Evolutionary conservation across 805 yeast species (phyloP).

Genomic region (Lachancea waltii): DNA sequence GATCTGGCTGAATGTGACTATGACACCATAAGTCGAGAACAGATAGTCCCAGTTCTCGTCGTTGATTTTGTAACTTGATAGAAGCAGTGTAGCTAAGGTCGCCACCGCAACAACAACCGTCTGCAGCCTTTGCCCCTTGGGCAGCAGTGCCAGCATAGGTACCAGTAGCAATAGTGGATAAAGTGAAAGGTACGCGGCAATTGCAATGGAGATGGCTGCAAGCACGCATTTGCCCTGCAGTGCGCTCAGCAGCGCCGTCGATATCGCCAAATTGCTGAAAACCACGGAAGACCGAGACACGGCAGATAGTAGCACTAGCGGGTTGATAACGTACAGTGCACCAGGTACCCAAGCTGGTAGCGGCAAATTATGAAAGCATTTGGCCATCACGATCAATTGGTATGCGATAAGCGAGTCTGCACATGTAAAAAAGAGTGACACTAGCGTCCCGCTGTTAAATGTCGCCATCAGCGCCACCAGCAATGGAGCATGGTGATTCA

Average conservation of each 20-base stretch:
- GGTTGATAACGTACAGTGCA: conserved; percentile 69
- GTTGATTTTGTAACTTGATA: conserved; percentile 36
- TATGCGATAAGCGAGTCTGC: conserved; percentile 55
- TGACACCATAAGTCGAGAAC: conserved; percentile 49
- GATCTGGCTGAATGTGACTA: conserved; percentile 58
- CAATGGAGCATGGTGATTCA: conserved; percentile 80
- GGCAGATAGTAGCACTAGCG: conserved; percentile 63
- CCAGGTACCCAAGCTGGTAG: conserved; percentile 43
- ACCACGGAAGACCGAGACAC: conserved; percentile 61
- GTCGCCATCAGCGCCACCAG: conserved; percentile 39
- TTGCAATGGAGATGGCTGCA: conserved; percentile 48
- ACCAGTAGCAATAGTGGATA: conserved; percentile 56
- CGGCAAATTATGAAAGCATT: conserved; percentile 11
- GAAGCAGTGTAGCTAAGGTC: conserved; percentile 28
- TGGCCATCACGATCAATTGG: conserved; percentile 45
- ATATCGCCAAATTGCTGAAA: conserved; percentile 53
- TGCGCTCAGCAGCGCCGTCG: conserved; percentile 42
- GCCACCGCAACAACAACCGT: conserved; percentile 7
- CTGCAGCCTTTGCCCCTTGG: not conserved
- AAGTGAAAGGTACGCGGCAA: conserved; percentile 57
- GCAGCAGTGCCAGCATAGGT: conserved; percentile 39
- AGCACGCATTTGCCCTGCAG: conserved; percentile 35
- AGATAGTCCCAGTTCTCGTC: conserved; percentile 41
- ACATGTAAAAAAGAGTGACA: conserved; percentile 43
- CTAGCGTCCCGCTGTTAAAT: conserved; percentile 9